A percentile compares a stretch with the other conserved stretches of the same genome.
Evolutionary conservation across 164 flowering plant genomes (phyloP).

Genomic region (Liriodendron chinense): DNA sequence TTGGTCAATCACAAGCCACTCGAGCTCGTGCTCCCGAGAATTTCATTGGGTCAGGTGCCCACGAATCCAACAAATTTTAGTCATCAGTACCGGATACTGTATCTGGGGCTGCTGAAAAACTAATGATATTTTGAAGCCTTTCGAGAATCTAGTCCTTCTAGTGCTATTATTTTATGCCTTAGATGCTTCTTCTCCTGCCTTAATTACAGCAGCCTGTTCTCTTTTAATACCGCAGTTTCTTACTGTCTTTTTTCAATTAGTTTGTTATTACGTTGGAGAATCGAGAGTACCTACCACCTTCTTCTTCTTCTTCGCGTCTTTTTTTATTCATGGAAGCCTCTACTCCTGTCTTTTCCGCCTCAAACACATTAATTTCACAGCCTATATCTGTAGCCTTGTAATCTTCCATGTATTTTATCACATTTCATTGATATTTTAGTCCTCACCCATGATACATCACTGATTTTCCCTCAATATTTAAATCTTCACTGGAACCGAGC

Average conservation of each 20-base stretch:
- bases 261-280: conserved; percentile 7
- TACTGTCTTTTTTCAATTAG: conserved; percentile 14
- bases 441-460: conserved; percentile 53
- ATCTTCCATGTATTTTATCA: conserved; percentile 19
- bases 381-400: conserved; percentile 26
- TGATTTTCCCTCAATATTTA: conserved; percentile 6
- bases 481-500: conserved; percentile 24
- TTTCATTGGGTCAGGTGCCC: conserved; percentile 34
- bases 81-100: background rate
- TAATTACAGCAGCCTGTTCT: conserved; percentile 15
- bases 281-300: background rate
- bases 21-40: conserved; percentile 32
- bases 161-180: conserved; percentile 17
- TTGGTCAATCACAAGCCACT: conserved; percentile 15
- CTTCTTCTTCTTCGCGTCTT: conserved; percentile 7
- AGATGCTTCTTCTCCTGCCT: conserved; percentile 42
- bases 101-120: conserved; percentile 1
- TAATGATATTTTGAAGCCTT: background rate
- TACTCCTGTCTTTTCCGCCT: conserved; percentile 48
- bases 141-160: conserved; percentile 35
- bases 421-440: conserved; percentile 17
- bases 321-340: conserved; percentile 54
- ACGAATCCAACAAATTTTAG: conserved; percentile 2
- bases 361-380: conserved; percentile 63
- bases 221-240: conserved; percentile 34